Base-by-base conservation (phyloP, 2,329 filamentous ascomycete genomes). In the Chalaropsis ovoidea region DNA sequence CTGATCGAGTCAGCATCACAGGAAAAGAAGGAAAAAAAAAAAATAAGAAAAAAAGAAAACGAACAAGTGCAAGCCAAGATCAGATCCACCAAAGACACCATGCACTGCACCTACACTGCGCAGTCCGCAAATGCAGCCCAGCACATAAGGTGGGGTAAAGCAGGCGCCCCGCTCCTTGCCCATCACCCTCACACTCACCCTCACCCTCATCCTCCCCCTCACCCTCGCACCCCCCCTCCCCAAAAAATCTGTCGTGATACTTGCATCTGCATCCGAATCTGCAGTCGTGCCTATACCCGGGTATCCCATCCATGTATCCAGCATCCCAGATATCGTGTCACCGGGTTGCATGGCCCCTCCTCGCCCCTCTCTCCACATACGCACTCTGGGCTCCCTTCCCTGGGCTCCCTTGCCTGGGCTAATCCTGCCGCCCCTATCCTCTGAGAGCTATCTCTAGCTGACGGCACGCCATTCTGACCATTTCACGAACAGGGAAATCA, bases 401-500 rank as follows among this genome's bases (percentile, higher is more conserved):
- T n/a, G n/a, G n/a, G n/a, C n/a, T n/a, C n/a, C n/a, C n/a, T n/a
- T n/a, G n/a, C 43, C n/a, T 47, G 43, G 15, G 6, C 43, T n/a
- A 58, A 58, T 27, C 31, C 54, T 58, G 17, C 3, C 17, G 17
- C 3, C 17, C 13, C 24, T 39, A n/a, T 22, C n/a, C 27, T 58
- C 31, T 19, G 39, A 54, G 11, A 24, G 35, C 62, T 4, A 15
- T 17, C 5, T 22, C 19, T 3, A 63, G 39, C 27, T 63, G 35
- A 41, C 35, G 11, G 31, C 17, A 47, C 4, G 90, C 91, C 54
- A 84, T 86, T 77, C 92, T 95, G 0, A 89, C 90, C 69, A 90
- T 79, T 77, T 97, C 90, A 63, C 87, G 80, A 24, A 96, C 88
- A 74, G 96, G 90, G 66, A 94, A 75, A 71, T 95, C 90, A 1